Evolutionary conservation across 2,329 filamentous ascomycete genomes (phyloP).

Genomic region (Venturia aucupariae): DNA sequence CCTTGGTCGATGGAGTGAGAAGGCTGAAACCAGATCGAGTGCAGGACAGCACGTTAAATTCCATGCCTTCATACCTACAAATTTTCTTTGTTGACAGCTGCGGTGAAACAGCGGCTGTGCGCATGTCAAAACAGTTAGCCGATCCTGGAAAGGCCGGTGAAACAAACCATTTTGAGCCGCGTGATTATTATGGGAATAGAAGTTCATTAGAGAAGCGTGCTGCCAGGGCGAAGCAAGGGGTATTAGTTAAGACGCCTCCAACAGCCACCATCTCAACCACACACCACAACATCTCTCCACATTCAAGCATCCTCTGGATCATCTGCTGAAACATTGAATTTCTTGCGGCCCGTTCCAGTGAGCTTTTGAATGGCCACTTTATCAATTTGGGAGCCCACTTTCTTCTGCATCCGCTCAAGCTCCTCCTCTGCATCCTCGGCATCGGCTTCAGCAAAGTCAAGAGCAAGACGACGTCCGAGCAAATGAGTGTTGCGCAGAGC

Average conservation of each 20-base stretch:
- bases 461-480: conserved; percentile 75
- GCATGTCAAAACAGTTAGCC: conserved; percentile 2
- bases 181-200: background rate
- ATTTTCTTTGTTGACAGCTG: background rate
- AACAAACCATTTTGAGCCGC: background rate
- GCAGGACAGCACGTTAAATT: background rate
- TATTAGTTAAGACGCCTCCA: background rate
- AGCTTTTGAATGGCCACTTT: conserved; percentile 86
- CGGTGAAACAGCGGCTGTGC: background rate
- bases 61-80: background rate
- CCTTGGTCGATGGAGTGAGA: conserved; percentile 1
- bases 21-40: background rate
- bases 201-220: background rate
- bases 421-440: conserved; percentile 88
- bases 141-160: background rate
- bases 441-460: conserved; percentile 87
- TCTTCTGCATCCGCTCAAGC: conserved; percentile 94
- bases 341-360: conserved; percentile 72
- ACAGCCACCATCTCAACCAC: background rate
- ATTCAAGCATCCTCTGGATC: conserved; percentile 38
- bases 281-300: conserved; percentile 21
- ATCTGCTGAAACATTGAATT: conserved; percentile 64
- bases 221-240: conserved; percentile 4
- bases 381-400: conserved; percentile 81
- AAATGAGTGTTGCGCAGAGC: conserved; percentile 89